Evolutionary conservation across 1,139 yeast genomes (phyloP).

Genomic region (Sugiyamaella grinbergsii): DNA sequence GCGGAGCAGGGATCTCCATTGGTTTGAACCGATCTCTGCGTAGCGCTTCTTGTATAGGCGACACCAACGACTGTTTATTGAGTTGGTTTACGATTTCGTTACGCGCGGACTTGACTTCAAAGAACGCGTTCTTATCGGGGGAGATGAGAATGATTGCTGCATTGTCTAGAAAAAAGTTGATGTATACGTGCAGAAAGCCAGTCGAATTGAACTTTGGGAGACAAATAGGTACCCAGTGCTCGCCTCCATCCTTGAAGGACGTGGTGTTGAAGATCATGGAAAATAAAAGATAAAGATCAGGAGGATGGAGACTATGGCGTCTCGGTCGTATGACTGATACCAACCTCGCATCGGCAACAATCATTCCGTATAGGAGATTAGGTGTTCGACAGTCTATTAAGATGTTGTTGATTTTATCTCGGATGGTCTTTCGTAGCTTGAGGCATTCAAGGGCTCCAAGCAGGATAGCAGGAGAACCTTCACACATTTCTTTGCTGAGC

Average conservation of each 20-base stretch:
- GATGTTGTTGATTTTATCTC: slow-evolving; percentile 51
- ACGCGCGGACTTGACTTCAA: slow-evolving; percentile 65
- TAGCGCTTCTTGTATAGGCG: slow-evolving; percentile 46
- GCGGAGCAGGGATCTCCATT: slow-evolving; percentile 59
- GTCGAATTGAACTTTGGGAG: slow-evolving; percentile 85
- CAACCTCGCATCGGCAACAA: slow-evolving; percentile 58
- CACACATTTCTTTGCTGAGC: slow-evolving; percentile 57
- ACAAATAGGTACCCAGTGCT: slow-evolving; percentile 92
- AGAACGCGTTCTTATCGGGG: slow-evolving; percentile 82
- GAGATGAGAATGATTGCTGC: slow-evolving; percentile 72
- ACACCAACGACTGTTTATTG: slow-evolving; percentile 41
- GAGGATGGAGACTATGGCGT: slow-evolving; percentile 67
- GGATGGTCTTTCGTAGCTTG: slow-evolving; percentile 49
- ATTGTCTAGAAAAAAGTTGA: slow-evolving; percentile 56
- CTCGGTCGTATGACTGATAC: slow-evolving; percentile 64
- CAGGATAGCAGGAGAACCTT: slow-evolving; percentile 57
- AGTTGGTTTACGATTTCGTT: slow-evolving; percentile 53
- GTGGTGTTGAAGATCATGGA: slow-evolving; percentile 60
- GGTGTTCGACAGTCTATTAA: slow-evolving; percentile 48
- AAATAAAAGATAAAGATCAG: slow-evolving; percentile 64
- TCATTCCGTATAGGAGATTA: slow-evolving; percentile 62
- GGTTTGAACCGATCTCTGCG: slow-evolving; percentile 48
- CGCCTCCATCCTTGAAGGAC: slow-evolving; percentile 59
- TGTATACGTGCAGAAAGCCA: slow-evolving; percentile 84
- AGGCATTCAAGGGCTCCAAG: slow-evolving; percentile 65